Base-by-base conservation (phyloP, 2,329 filamentous ascomycete species). In the Dactylella cylindrospora region DNA sequence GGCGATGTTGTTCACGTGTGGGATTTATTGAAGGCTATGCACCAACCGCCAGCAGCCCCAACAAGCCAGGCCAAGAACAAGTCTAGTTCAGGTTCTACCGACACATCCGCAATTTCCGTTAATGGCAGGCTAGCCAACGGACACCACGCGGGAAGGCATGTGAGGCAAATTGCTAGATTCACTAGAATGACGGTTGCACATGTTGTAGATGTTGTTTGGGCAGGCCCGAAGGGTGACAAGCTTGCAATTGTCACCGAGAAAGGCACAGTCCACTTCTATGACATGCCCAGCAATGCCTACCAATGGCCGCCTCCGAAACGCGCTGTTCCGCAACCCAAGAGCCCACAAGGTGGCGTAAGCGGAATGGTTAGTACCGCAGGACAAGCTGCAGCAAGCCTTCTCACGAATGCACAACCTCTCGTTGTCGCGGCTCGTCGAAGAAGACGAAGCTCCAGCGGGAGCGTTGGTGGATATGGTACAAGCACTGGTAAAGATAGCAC, bases 221-320 rank as follows among this genome's bases (percentile, higher is more conserved):
- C 86, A 1, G 80, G 82, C 50, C 88, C 88, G 2, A 84, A 84
- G 52, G 88, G 88, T 17, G 88, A 95, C 70, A 84, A 87, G 57
- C 76, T 94, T 31, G 91, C 90, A 1, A 84, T 98, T 74, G 83
- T 96, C 20, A 97, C 93, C 0, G 89, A 95, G 69, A 87, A 90
- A 67, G 90, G 91, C n/a, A 98, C 93, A 6, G 84, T 96, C 8
- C 93, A 98, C 73, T 81, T 97, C 35, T 84, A 95, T 66, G 88
- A 95, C 67, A 81, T 97, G 73, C 89, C 90, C 6, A 79, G 82
- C 38, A 86, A 83, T 65, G 88, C 88, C 3, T 91, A 90, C 68
- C 83, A 86, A 66, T 95, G 90, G 90, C 90, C 90, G 32, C 88
- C 90, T 19, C 84, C 83, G 33, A 75, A 76, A 38, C 74, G 76